Evolutionary conservation across 352 stramenopile species (phyloP).

Genomic region (Globisporangium echinulatum): DNA sequence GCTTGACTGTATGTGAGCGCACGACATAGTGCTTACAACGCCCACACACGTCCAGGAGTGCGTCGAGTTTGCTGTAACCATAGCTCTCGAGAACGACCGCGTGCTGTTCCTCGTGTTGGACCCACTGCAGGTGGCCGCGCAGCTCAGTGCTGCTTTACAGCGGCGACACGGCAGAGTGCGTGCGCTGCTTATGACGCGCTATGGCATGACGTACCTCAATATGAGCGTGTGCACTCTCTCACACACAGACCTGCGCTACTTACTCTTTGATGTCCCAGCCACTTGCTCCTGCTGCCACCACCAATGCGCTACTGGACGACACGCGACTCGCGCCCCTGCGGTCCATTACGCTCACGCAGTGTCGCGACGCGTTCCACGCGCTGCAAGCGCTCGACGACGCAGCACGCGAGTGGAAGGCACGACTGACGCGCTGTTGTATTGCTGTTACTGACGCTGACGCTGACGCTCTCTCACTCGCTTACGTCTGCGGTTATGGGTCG

Average conservation of each 20-base stretch:
- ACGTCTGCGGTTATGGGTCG: not conserved
- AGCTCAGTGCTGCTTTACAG: constrained; percentile 10
- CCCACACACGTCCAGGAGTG: not conserved
- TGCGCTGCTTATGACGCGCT: not conserved
- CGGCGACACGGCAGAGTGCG: not conserved
- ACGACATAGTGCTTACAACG: not conserved
- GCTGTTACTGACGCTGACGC: not conserved
- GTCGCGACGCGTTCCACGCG: constrained; percentile 28
- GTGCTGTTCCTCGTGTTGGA: constrained; percentile 15
- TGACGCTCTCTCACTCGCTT: constrained; percentile 3
- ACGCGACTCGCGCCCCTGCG: constrained; percentile 18
- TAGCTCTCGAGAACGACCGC: constrained; percentile 10
- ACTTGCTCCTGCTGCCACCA: not conserved
- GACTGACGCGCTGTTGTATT: constrained; percentile 5
- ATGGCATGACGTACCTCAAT: no score
- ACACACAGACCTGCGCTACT: not conserved
- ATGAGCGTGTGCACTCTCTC: not conserved
- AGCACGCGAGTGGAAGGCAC: constrained; percentile 22
- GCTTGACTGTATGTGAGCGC: not conserved
- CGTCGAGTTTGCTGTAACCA: constrained; percentile 13
- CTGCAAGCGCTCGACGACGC: constrained; percentile 25
- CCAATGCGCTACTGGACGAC: constrained; percentile 4
- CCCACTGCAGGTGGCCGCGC: constrained; percentile 5
- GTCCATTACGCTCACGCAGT: constrained; percentile 26
- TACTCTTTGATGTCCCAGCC: no score